These are phyloP conservation scores for Alternaria ventricosa DNA, from an alignment of 2,329 filamentous ascomycete species.

Conservation along the genomic window DNA sequence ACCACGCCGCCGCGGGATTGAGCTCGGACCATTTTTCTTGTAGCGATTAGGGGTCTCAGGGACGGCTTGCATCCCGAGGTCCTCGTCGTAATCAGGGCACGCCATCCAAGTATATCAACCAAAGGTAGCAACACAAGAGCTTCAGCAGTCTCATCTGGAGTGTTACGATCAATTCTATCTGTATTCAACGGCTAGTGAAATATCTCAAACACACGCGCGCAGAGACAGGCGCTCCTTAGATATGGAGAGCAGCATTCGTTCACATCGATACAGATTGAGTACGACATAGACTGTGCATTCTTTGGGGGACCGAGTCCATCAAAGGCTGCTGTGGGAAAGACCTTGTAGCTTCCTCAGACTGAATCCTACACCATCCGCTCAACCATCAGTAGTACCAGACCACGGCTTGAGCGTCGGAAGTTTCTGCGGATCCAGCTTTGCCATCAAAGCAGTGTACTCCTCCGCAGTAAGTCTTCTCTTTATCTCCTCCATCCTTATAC, in stretches of 20 bases:
- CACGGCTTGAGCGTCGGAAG: not conserved
- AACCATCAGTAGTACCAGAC: not conserved
- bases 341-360: not conserved
- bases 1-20: constrained; percentile 18
- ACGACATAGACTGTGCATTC: not conserved
- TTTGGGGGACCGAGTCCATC: not conserved
- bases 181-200: not conserved
- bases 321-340: not conserved
- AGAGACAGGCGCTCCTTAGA: not conserved
- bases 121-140: no score
- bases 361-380: not conserved
- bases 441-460: not conserved
- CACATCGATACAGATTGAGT: not conserved
- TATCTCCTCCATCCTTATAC: not conserved
- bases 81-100: not conserved
- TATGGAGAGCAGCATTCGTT: not conserved
- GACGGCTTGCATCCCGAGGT: not conserved
- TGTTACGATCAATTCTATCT: not conserved
- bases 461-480: not conserved
- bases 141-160: not conserved
- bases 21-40: constrained; percentile 11
- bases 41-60: not conserved
- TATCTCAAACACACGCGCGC: not conserved
- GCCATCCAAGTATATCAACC: no score
- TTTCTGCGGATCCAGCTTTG: not conserved